Base-by-base conservation (phyloP, 2,329 filamentous ascomycete genomes). In the Proliferodiscus dingleyae region DNA sequence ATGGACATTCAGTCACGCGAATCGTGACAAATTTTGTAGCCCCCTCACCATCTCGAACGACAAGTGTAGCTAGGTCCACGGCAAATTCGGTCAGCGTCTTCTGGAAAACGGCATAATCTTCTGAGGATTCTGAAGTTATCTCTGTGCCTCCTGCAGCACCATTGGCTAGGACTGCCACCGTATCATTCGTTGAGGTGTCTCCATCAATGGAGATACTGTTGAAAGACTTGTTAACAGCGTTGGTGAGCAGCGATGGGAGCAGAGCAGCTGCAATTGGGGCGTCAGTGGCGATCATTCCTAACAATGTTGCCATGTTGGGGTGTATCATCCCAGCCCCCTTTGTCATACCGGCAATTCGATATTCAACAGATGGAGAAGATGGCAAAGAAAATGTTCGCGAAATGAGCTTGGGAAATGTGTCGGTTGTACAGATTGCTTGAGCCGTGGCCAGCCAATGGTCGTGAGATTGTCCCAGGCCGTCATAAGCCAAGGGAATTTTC, bases 241-340 rank as follows among this genome's bases (percentile, higher is more conserved):
- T 73, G 47, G 75, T 80, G 36, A 97, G 82, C 11, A 93, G 75
- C 0, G 74, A 67, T 39, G 82, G 79, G 48, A 96, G 78, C 8
- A 85, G 75, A 1, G 68, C 63, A 3, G 86, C 74, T 0, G 81
- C 75, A 60, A 97, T 79, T 23, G 89, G 86, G 1, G 85, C 91
- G 59, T 98, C 93, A 11, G 93, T 98, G 61, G 88, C 89, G 61
- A 97, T 78, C 50, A 97, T 85, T 43, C 88, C 89, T 28, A 98
- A 81, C 26, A 97, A 78, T 1, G 93, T 98, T 23, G 89, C 93
- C 90, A 98, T 95, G 72, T 98, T 97, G 38, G 93, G 93, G 64
- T 96, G 90, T 66, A 98, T 95, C 93, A 98, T 98, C 62, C 93
- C 93, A 4, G 93, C 93, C 46, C 93, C 93, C 72, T 98, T 98